Conservation (phyloP, 2,329 filamentous ascomycete species). For the Aspergillus neoniger region DNA sequence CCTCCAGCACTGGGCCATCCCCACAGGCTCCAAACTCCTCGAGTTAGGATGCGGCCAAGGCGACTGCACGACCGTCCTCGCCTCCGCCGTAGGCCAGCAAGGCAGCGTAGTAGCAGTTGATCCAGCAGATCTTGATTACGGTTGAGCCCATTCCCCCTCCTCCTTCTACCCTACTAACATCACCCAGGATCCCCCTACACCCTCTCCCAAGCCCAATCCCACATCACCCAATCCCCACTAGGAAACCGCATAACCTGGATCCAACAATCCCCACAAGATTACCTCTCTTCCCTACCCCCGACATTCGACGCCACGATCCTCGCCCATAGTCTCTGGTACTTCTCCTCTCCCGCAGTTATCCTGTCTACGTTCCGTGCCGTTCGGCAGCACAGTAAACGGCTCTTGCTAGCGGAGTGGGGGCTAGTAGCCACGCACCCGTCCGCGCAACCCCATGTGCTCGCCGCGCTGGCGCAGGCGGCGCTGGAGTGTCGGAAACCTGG, state of each 20-base stretch:
- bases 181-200: conserved; percentile 18
- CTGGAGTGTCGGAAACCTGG: conserved; percentile 37
- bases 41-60: conserved; percentile 65
- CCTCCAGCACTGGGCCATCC: conserved; percentile 10
- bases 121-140: conserved; percentile 54
- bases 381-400: conserved; percentile 28
- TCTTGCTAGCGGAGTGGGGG: conserved; percentile 53
- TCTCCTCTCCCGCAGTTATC: conserved; percentile 43
- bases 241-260: conserved; percentile 17
- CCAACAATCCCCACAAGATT: conserved; percentile 20
- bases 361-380: conserved; percentile 41
- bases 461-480: conserved; percentile 49
- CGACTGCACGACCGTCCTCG: conserved; percentile 58
- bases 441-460: conserved; percentile 54
- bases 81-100: conserved; percentile 47
- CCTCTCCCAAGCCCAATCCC: conserved; percentile 17
- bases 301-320: conserved; percentile 36
- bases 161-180: neutral
- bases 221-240: conserved; percentile 15
- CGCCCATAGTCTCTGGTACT: conserved; percentile 58
- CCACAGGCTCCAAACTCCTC: conserved; percentile 45
- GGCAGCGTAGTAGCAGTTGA: conserved; percentile 57
- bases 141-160: conserved; percentile 25
- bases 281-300: conserved; percentile 25
- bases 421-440: conserved; percentile 43